phyloP scores from a whole-genome alignment of 495 filamentous ascomycete genomes.

The Letharia columbiana region DNA sequence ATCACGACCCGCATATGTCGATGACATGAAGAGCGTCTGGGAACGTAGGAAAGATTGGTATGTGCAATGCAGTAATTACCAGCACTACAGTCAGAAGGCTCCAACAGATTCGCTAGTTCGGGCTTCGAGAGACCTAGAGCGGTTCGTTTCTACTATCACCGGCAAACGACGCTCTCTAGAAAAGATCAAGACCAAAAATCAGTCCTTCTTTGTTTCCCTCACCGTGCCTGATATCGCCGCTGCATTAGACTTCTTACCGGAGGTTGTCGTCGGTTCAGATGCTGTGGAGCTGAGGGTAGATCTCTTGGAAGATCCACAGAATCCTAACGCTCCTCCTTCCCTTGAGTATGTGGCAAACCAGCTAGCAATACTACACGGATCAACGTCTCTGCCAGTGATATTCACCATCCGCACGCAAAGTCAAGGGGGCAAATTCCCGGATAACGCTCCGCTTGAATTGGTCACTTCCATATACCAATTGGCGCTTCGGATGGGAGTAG shows the following conservation, averaged over 20 bases:
- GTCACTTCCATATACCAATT: conserved; percentile 65
- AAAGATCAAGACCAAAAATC: conserved; percentile 57
- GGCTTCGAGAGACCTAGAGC: conserved; percentile 67
- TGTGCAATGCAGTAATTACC: conserved; percentile 87
- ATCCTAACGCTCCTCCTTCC: conserved; percentile 48
- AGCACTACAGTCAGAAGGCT: conserved; percentile 74
- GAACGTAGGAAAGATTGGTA: conserved; percentile 86
- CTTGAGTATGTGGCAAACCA: conserved; percentile 73
- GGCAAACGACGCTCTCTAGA: conserved; percentile 59
- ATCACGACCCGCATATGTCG: conserved; percentile 84
- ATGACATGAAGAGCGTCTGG: conserved; percentile 91
- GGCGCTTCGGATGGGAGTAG: conserved; percentile 73
- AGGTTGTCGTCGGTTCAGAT: conserved; percentile 75
- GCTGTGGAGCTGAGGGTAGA: conserved; percentile 94
- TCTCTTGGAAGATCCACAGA: conserved; percentile 66
- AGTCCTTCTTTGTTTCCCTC: conserved; percentile 87
- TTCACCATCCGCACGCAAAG: conserved; percentile 82
- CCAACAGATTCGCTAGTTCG: conserved; percentile 41
- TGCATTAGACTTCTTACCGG: conserved; percentile 54
- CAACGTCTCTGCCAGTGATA: conserved; percentile 74
- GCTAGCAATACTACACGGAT: conserved; percentile 67
- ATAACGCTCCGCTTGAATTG: conserved; percentile 54
- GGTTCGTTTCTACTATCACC: conserved; percentile 66
- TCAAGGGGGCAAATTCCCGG: conserved; percentile 85
- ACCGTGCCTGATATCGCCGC: conserved; percentile 67